Evolutionary conservation across 2,329 filamentous ascomycete species (phyloP).

Genomic region (Apiospora kogelbergensis): DNA sequence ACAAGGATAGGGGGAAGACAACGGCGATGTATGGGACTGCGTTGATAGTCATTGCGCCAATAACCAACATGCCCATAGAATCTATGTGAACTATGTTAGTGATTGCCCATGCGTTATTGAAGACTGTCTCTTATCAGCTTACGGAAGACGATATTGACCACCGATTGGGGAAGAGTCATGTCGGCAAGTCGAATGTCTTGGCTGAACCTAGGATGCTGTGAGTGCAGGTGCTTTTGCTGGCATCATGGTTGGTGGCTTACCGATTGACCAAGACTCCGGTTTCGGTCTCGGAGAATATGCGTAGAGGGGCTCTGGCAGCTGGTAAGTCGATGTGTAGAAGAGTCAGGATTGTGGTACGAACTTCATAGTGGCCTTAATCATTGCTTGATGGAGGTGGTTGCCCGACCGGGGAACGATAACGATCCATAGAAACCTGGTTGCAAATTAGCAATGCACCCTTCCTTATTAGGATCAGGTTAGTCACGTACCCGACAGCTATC

Average conservation of each 20-base stretch:
- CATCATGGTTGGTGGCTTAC: not conserved
- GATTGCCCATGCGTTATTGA: too few species aligned
- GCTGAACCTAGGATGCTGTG: constrained; percentile 9
- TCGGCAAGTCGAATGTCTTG: constrained; percentile 16
- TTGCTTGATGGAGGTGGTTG: constrained; percentile 8
- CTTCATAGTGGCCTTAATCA: constrained; percentile 10
- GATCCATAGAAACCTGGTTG: not conserved
- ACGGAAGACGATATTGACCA: constrained; percentile 13
- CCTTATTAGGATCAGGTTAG: not conserved
- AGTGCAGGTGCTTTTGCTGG: not conserved
- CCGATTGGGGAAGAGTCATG: constrained; percentile 11
- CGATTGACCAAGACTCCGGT: constrained; percentile 18
- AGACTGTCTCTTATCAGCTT: not conserved
- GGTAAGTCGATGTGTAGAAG: not conserved
- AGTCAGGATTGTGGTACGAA: not conserved
- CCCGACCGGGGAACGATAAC: constrained; percentile 1
- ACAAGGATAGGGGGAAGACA: not conserved
- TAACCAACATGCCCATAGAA: constrained; percentile 3
- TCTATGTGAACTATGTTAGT: not conserved
- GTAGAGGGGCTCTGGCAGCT: constrained; percentile 17
- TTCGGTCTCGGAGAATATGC: constrained; percentile 21
- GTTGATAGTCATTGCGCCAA: constrained; percentile 8
- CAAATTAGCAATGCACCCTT: not conserved
- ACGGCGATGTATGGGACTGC: constrained; percentile 12
- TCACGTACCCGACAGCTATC: constrained; percentile 9